A percentile compares a stretch with the other conserved stretches of the same genome.
phyloP scores from a whole-genome alignment of 2,329 filamentous ascomycete species.

The Fusarium lyarnte region DNA sequence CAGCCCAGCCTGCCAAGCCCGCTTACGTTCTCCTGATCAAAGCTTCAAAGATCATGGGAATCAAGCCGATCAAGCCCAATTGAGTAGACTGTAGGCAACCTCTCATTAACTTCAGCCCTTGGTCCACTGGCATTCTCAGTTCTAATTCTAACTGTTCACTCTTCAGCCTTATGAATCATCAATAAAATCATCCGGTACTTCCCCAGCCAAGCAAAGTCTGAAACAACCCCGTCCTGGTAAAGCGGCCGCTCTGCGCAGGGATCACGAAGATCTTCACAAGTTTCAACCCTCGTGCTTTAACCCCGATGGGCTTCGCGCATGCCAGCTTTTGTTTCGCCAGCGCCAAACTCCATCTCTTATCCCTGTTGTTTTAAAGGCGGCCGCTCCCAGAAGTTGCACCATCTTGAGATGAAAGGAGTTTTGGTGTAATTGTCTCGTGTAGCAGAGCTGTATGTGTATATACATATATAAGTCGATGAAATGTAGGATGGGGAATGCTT shows the following conservation, averaged over 20 bases:
- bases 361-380: slow-evolving; percentile 26
- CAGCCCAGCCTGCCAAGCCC: slow-evolving; percentile 1
- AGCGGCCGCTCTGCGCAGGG: slow-evolving; percentile 25
- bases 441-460: neutral
- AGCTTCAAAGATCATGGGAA: neutral
- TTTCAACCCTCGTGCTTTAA: neutral
- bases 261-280: slow-evolving; percentile 24
- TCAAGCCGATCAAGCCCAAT: neutral
- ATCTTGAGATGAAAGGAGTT: slow-evolving; percentile 37
- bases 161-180: neutral
- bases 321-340: slow-evolving; percentile 32
- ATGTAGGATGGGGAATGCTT: neutral
- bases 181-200: neutral
- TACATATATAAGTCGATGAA: slow-evolving; percentile 15
- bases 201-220: neutral
- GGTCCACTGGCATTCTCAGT: neutral
- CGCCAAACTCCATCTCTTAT: neutral
- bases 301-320: slow-evolving; percentile 9
- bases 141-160: fast-evolving
- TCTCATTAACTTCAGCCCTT: neutral
- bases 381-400: slow-evolving; percentile 26
- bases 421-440: neutral
- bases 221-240: slow-evolving; percentile 14
- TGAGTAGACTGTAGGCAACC: neutral
- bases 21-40: neutral